Evolutionary conservation across 768 basidiomycete genomes (phyloP).

Genomic region (Cyclocybe aegerita): DNA sequence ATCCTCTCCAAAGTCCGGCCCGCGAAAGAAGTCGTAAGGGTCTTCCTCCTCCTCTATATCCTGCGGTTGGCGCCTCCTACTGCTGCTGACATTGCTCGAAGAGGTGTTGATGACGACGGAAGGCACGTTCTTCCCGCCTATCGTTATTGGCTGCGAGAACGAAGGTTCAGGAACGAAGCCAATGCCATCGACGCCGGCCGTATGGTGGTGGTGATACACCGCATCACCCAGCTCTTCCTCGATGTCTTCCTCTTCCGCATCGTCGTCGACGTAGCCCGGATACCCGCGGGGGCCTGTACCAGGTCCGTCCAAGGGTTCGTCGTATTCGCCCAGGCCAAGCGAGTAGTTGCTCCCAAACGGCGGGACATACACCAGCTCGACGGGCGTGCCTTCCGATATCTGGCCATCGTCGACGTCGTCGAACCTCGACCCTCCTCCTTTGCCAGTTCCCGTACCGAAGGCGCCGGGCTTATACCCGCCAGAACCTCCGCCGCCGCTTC

Average conservation of each 20-base stretch:
- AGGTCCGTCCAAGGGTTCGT: not conserved
- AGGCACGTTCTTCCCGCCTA: not conserved
- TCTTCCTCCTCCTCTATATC: slow-evolving; percentile 27
- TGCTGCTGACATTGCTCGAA: slow-evolving; percentile 7
- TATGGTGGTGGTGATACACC: slow-evolving; percentile 14
- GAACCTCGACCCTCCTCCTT: slow-evolving; percentile 3
- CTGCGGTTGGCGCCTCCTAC: not conserved
- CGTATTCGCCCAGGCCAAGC: slow-evolving; percentile 17
- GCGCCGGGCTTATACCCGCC: no score
- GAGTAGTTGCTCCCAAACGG: slow-evolving; percentile 39
- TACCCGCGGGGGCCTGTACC: not conserved
- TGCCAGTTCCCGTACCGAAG: not conserved
- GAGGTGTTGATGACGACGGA: slow-evolving; percentile 5
- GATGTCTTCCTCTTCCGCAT: slow-evolving; percentile 8
- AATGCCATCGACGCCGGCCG: slow-evolving; percentile 2
- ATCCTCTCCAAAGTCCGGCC: slow-evolving; percentile 56
- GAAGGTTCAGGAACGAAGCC: slow-evolving; percentile 3
- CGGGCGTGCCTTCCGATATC: slow-evolving; percentile 44
- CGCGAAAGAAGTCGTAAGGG: slow-evolving; percentile 61
- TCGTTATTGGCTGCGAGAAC: slow-evolving; percentile 8
- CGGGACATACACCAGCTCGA: slow-evolving; percentile 75
- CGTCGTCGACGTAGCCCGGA: not conserved
- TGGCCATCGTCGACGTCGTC: slow-evolving; percentile 16
- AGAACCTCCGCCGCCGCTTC: no score
- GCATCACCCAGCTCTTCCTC: slow-evolving; percentile 17